phyloP scores from a whole-genome alignment of 176 grass and related monocot species.

The Ensete ventricosum region DNA sequence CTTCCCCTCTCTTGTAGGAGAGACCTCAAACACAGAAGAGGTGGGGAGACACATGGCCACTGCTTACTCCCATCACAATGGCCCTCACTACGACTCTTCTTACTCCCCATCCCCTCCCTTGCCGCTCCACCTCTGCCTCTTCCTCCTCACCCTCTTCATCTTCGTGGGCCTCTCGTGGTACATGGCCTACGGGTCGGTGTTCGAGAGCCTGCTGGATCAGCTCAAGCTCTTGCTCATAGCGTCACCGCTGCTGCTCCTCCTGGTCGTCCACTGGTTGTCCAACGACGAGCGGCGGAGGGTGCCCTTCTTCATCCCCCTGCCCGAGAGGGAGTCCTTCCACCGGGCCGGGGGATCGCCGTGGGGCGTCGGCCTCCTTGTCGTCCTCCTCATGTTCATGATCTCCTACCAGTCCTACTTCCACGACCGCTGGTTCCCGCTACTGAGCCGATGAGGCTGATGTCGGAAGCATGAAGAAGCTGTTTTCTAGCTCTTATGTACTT shows the following conservation, averaged over 20 bases:
- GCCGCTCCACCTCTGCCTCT: conserved; percentile 7
- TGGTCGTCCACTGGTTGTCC: conserved; percentile 60
- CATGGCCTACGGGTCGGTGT: not conserved
- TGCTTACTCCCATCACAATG: no score
- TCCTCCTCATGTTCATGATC: conserved; percentile 66
- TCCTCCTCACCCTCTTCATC: conserved; percentile 5
- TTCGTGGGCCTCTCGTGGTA: conserved; percentile 7
- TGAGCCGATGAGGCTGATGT: conserved; percentile 22
- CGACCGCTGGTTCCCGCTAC: conserved; percentile 60
- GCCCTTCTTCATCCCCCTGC: conserved; percentile 28
- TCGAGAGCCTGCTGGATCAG: conserved; percentile 4
- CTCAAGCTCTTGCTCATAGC: conserved; percentile 1
- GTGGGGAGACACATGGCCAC: no score
- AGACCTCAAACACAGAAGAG: no score
- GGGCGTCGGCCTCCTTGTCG: conserved; percentile 61
- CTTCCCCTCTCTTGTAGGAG: no score
- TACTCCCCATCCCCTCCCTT: not conserved
- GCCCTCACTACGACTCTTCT: not conserved
- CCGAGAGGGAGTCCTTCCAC: conserved; percentile 33
- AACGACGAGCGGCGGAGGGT: conserved; percentile 16
- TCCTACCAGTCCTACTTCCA: conserved; percentile 87
- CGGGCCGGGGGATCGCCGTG: conserved; percentile 46
- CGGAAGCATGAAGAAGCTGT: no score
- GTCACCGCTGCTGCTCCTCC: conserved; percentile 31
- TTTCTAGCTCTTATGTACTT: no score